These are phyloP conservation scores for Sporothrix pseudoabietina DNA, from an alignment of 2,329 filamentous ascomycete genomes.

Conservation along the genomic window DNA sequence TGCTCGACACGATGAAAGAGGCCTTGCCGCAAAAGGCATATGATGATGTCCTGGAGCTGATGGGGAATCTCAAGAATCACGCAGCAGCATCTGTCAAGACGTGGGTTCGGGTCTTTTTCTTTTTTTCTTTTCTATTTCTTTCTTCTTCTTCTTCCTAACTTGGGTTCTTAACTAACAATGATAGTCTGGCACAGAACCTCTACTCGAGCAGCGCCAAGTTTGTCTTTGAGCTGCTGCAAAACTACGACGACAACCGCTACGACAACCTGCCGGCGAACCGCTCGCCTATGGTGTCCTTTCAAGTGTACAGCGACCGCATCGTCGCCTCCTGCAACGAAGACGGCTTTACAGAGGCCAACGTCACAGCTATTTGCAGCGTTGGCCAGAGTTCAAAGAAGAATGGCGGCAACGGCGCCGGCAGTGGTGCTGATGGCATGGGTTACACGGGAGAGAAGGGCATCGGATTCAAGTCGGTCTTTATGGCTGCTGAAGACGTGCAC, in stretches of 20 bases:
- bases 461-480: constrained; percentile 57
- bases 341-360: constrained; percentile 48
- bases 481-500: constrained; percentile 48
- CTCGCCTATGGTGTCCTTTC: too few relatives aligned
- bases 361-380: constrained; percentile 51
- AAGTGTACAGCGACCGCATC: constrained; percentile 44
- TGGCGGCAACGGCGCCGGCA: neutral
- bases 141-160: neutral
- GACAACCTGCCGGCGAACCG: neutral
- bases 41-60: neutral
- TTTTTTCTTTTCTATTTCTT: neutral
- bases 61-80: neutral
- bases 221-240: constrained; percentile 57
- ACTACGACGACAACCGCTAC: constrained; percentile 56
- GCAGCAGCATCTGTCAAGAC: constrained; percentile 36
- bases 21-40: neutral
- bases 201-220: constrained; percentile 51
- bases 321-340: constrained; percentile 55
- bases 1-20: neutral
- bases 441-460: constrained; percentile 57
- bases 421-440: constrained; percentile 34
- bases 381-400: constrained; percentile 50
- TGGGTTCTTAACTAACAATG: too few relatives aligned
- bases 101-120: constrained; percentile 26
- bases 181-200: constrained; percentile 34